phyloP scores from a whole-genome alignment of 805 yeast genomes.

The Millerozyma acaciae region DNA sequence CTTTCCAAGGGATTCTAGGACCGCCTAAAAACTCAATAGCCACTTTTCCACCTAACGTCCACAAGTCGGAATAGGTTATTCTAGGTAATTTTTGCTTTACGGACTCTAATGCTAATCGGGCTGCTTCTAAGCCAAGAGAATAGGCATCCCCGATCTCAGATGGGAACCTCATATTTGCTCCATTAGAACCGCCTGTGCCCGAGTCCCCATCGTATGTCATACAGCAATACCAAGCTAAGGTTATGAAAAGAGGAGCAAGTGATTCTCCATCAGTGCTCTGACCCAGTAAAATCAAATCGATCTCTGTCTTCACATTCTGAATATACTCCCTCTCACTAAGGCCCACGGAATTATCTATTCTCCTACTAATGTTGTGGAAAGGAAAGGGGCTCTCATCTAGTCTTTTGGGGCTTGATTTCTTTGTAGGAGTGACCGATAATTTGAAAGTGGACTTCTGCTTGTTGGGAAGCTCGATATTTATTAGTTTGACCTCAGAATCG shows the following conservation, averaged over 20 bases:
- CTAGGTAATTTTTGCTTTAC: conserved; percentile 55
- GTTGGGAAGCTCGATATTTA: conserved; percentile 8
- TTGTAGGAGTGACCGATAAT: conserved; percentile 8
- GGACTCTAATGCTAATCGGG: conserved; percentile 54
- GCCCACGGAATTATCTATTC: conserved; percentile 9
- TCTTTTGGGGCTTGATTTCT: background rate
- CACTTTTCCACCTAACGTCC: conserved; percentile 68
- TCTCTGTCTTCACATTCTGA: conserved; percentile 28
- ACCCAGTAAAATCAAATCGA: conserved; percentile 25
- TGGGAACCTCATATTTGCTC: conserved; percentile 44
- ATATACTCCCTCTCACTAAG: conserved; percentile 10
- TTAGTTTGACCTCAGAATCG: background rate
- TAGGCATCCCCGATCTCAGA: conserved; percentile 54
- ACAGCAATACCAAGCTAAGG: conserved; percentile 83
- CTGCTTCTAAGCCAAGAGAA: conserved; percentile 49
- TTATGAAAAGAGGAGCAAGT: conserved; percentile 73
- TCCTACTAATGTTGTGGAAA: conserved; percentile 1
- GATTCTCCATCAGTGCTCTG: conserved; percentile 59
- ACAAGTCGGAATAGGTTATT: conserved; percentile 62
- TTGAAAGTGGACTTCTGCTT: conserved; percentile 4
- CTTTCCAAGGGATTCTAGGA: conserved; percentile 56
- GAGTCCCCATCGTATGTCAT: conserved; percentile 70
- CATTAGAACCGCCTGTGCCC: conserved; percentile 61
- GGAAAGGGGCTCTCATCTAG: background rate
- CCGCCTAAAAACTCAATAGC: conserved; percentile 65